These are phyloP conservation scores for Candida glaebosa DNA, from an alignment of 805 yeast species.

Conservation along the genomic window DNA sequence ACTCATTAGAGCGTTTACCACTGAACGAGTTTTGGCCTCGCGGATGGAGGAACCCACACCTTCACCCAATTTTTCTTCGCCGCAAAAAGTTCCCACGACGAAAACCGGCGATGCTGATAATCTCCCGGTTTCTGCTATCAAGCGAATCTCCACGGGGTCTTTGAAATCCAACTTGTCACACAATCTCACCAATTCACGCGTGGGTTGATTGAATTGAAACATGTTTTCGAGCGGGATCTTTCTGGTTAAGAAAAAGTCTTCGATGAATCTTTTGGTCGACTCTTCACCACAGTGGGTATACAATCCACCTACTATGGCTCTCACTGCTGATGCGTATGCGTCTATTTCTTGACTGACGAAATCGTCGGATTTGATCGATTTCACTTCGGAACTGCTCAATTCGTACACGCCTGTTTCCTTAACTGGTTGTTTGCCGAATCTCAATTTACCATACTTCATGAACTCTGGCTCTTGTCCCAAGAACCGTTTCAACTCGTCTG, in stretches of 20 bases:
- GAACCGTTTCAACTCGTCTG: constrained; percentile 61
- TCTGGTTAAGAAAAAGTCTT: constrained; percentile 76
- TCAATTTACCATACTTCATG: constrained; percentile 66
- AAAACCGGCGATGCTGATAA: constrained; percentile 77
- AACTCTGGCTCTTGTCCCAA: constrained; percentile 66
- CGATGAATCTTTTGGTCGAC: constrained; percentile 64
- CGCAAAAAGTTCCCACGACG: constrained; percentile 88
- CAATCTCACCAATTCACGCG: constrained; percentile 73
- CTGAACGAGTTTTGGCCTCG: constrained; percentile 91
- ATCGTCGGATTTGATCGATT: constrained; percentile 13
- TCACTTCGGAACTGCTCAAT: constrained; percentile 24
- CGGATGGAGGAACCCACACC: constrained; percentile 87
- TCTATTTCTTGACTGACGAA: constrained; percentile 36
- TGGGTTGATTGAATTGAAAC: constrained; percentile 82
- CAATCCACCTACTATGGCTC: constrained; percentile 80
- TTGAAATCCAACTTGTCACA: constrained; percentile 73
- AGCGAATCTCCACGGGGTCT: constrained; percentile 68
- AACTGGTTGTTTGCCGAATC: constrained; percentile 40
- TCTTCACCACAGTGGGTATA: constrained; percentile 70
- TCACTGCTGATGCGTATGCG: constrained; percentile 67
- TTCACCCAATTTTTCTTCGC: constrained; percentile 81
- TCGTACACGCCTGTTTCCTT: constrained; percentile 50
- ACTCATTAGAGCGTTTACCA: constrained; percentile 83
- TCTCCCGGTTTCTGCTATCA: constrained; percentile 93
- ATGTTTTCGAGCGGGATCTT: constrained; percentile 68